Evolutionary conservation across 78 protist genomes (phyloP).

Genomic region (Tieghemostelium lacteum): DNA sequence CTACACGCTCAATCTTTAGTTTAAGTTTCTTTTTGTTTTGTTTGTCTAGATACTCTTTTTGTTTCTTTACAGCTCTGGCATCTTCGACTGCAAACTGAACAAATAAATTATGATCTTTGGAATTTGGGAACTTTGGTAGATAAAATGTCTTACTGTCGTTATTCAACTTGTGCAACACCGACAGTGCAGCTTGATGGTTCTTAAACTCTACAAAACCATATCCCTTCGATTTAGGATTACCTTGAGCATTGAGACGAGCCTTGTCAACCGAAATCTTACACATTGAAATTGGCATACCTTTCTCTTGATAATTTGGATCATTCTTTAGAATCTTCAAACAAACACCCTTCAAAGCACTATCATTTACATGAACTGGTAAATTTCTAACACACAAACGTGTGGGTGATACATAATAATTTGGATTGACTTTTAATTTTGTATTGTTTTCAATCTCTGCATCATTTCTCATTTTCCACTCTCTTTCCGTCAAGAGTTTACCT

Average conservation of each 20-base stretch:
- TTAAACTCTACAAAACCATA: slow-evolving; percentile 45
- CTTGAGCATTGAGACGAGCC: slow-evolving; percentile 17
- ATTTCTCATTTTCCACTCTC: slow-evolving; percentile 54
- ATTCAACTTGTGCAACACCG: slow-evolving; percentile 20
- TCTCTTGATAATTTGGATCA: no score
- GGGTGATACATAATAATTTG: slow-evolving; percentile 72
- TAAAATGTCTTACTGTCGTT: slow-evolving; percentile 6
- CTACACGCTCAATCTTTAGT: neutral
- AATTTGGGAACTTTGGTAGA: neutral
- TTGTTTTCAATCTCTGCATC: slow-evolving; percentile 59
- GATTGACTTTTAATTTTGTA: slow-evolving; percentile 49
- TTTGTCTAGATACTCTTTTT: slow-evolving; percentile 10
- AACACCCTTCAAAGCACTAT: neutral
- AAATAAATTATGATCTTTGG: slow-evolving; percentile 29
- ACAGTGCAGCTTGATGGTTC: slow-evolving; percentile 40
- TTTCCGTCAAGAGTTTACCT: slow-evolving; percentile 45
- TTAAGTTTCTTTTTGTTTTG: neutral
- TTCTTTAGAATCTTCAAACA: neutral
- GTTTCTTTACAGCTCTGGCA: slow-evolving; percentile 64
- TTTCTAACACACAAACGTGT: slow-evolving; percentile 56
- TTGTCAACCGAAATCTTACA: slow-evolving; percentile 34
- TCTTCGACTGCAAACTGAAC: slow-evolving; percentile 67
- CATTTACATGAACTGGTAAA: slow-evolving; percentile 18
- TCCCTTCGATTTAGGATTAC: slow-evolving; percentile 57
- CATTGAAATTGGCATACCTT: neutral